These are phyloP conservation scores for Erysimum pusillum DNA, from an alignment of 441 rosid species.

Conservation along the genomic window DNA sequence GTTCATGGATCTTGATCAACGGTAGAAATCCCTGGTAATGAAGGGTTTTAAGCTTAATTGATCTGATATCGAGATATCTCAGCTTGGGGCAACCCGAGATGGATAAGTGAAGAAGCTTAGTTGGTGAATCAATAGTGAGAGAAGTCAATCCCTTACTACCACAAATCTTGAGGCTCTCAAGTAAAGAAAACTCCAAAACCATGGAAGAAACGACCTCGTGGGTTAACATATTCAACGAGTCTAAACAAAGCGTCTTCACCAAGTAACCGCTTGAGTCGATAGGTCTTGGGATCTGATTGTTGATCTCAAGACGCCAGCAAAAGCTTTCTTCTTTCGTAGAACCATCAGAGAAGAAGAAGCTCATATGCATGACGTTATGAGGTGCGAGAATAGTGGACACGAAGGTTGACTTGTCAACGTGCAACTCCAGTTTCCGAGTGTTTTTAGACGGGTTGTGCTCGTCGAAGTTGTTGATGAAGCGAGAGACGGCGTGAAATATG, in stretches of 20 bases:
- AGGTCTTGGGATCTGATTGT: conserved; percentile 29
- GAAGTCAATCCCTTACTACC: conserved; percentile 53
- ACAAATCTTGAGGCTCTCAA: conserved; percentile 61
- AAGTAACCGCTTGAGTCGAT: conserved; percentile 42
- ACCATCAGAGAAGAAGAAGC: conserved; percentile 42
- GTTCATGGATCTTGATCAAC: conserved; percentile 55
- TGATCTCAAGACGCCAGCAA: conserved; percentile 52
- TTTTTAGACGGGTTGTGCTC: conserved; percentile 56
- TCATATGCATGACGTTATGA: conserved; percentile 50
- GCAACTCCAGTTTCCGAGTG: conserved; percentile 53
- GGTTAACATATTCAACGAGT: conserved; percentile 53
- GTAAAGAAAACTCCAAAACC: conserved; percentile 53
- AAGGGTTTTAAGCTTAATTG: conserved; percentile 56
- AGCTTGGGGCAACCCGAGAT: conserved; percentile 56
- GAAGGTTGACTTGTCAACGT: conserved; percentile 48
- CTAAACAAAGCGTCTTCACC: conserved; percentile 59
- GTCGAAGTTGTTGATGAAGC: conserved; percentile 58
- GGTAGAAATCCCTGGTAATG: conserved; percentile 57
- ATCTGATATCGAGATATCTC: conserved; percentile 53
- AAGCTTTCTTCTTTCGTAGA: conserved; percentile 47
- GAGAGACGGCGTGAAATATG: conserved; percentile 47
- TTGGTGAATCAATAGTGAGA: conserved; percentile 55
- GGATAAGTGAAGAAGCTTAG: conserved; percentile 56
- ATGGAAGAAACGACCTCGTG: conserved; percentile 58
- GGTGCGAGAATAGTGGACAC: conserved; percentile 57